Evolutionary conservation across 352 stramenopile species (phyloP), one percentile per base, ranked within the genome.

Genomic region (Thalassiosira hispida): DNA sequence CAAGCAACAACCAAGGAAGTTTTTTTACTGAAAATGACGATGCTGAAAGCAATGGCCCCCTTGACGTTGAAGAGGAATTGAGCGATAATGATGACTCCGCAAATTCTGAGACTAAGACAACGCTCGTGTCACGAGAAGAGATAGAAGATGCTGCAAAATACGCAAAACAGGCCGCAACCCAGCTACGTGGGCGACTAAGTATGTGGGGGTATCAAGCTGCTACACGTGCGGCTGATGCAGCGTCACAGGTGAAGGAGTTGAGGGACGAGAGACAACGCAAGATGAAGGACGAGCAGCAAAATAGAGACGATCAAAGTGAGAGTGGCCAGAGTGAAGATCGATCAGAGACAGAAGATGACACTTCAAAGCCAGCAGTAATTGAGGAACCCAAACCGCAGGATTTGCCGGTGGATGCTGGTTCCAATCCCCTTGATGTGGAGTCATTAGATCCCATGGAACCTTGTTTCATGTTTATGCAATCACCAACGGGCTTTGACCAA

Each of bases 81-180:
- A 52, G 23, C 8, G 51, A 53, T 31, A 35, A 78, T 47, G 59
- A 59, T 49, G 47, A 68, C 9, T 57, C 20, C 47, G 25, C 35
- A 16, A 73, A 33, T 67, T 77, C n/a, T n/a, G n/a, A n/a, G n/a
- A n/a, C n/a, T n/a, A n/a, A n/a, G 27, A 59, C 74, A 60, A 68
- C 62, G 29, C 12, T 83, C 7, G 66, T 67, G 23, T 78, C 66
- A 14, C 52, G 66, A 56, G 76, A 84, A 56, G 69, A 84, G 11
- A 62, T 53, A 56, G 76, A 84, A 56, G 69, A 84, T 18, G 67
- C 61, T 31, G 69, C 76, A n/a, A 79, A 79, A 62, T 70, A 53
- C 16, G 71, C 71, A 52, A 56, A 62, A 60, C 71, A 73, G 20
- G 62, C 71, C 1, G 71, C 71, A 2, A 69, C 44, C 18, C 61